Percentiles rank a stretch among this genome's conserved stretches.
phyloP scores from a whole-genome alignment of 495 filamentous ascomycete species.

The Aspergillus ellipticus region DNA sequence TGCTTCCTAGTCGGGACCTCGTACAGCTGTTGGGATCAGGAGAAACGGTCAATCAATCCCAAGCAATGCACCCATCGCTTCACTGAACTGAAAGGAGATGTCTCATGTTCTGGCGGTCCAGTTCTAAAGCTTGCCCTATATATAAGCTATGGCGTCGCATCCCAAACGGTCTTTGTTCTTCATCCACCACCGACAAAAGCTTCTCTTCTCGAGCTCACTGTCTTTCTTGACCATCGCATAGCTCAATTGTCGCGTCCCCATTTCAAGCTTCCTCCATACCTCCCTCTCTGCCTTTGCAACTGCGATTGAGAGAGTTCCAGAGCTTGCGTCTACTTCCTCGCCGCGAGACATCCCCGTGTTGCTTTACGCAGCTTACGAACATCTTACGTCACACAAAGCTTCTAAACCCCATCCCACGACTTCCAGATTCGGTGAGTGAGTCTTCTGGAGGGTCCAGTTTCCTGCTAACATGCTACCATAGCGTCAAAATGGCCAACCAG shows the following conservation, averaged over 20 bases:
- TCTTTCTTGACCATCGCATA: conserved; percentile 15
- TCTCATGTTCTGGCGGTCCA: conserved; percentile 7
- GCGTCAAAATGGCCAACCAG: conserved; percentile 42
- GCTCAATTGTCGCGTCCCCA: conserved; percentile 4
- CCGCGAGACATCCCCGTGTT: too few relatives aligned
- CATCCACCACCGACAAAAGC: neutral
- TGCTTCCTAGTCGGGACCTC: conserved; percentile 15
- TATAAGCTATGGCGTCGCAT: conserved; percentile 24
- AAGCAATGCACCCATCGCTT: conserved; percentile 12
- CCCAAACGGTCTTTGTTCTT: conserved; percentile 17
- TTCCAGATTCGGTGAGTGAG: neutral
- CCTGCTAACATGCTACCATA: neutral
- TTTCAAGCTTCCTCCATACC: neutral
- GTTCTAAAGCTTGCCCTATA: conserved; percentile 19
- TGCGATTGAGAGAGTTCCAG: too few relatives aligned
- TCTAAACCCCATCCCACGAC: too few relatives aligned
- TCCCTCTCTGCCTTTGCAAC: too few relatives aligned
- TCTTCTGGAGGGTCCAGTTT: too few relatives aligned
- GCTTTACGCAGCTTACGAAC: too few relatives aligned
- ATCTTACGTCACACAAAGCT: too few relatives aligned
- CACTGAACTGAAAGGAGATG: conserved; percentile 9
- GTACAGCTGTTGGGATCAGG: conserved; percentile 13
- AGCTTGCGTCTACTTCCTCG: too few relatives aligned
- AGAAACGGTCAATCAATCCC: conserved; percentile 8
- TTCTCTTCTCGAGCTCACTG: conserved; percentile 3